A percentile compares a stretch with the other conserved stretches of the same genome.
phyloP scores from a whole-genome alignment of 2,329 filamentous ascomycete genomes.

The Fusarium compactum region DNA sequence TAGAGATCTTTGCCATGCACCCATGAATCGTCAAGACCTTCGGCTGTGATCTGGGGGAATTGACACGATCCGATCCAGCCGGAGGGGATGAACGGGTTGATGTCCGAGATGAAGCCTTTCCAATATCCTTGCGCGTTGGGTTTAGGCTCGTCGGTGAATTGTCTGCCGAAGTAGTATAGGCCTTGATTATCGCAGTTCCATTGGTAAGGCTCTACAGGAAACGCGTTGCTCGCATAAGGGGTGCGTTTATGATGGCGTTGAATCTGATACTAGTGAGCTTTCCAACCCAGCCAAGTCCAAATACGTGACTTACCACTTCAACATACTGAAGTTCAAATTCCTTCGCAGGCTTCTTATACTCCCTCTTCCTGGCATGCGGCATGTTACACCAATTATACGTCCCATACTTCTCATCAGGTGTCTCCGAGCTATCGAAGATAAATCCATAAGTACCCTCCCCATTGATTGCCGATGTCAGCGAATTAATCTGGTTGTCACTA shows the following conservation, averaged over 20 bases:
- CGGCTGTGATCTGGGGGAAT: conserved; percentile 83
- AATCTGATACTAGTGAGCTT: conserved; percentile 60
- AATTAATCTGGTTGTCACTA: conserved; percentile 67
- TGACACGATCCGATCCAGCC: conserved; percentile 81
- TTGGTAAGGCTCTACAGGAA: conserved; percentile 76
- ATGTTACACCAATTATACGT: conserved; percentile 89
- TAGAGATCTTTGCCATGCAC: conserved; percentile 82
- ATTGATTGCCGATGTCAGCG: conserved; percentile 68
- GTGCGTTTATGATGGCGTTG: conserved; percentile 89
- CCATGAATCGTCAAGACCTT: conserved; percentile 79
- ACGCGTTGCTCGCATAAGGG: conserved; percentile 81
- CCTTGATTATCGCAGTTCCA: conserved; percentile 80
- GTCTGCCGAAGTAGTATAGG: conserved; percentile 76
- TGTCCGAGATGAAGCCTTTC: conserved; percentile 69
- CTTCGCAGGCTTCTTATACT: conserved; percentile 68
- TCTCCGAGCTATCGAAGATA: conserved; percentile 75
- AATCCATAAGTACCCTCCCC: conserved; percentile 77
- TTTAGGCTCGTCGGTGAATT: conserved; percentile 59
- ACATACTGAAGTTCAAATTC: conserved; percentile 79
- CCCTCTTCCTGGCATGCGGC: conserved; percentile 78
- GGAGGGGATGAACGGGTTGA: conserved; percentile 74
- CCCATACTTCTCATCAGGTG: conserved; percentile 68
- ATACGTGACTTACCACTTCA: conserved; percentile 78
- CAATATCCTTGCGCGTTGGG: conserved; percentile 71
- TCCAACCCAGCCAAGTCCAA: no score